Base-by-base conservation (phyloP, 2,329 filamentous ascomycete genomes). In the Acephala macrosclerotiorum region DNA sequence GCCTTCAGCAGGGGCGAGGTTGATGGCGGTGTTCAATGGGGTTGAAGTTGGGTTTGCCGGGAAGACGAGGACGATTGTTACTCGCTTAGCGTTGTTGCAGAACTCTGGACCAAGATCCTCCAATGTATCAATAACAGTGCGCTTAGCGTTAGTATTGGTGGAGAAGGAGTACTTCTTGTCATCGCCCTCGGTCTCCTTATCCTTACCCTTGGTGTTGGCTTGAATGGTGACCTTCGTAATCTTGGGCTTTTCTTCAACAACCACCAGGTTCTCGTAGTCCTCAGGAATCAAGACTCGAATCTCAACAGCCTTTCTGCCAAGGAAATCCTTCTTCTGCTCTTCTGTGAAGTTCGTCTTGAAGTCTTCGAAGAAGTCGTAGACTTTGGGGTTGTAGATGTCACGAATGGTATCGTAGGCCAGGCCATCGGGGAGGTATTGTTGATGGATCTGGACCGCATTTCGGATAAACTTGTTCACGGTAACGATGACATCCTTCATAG, bases 21-120 rank as follows among this genome's bases (percentile, higher is more conserved):
- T 53, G 11, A 55, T 56, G 18, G 22, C 22, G 6, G 40, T 3
- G 14, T 60, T 47, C 11, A 47, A 22, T 1, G 20, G n/a, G 6
- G 35, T 25, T 29, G 45, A 25, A 11, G 29, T 5, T 36, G 61
- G 58, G 20, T 25, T 55, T 9, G 38, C 26, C 18, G 60, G 65
- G 60, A 70, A 72, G 22, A 62, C 14, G n/a, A 73, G 61, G 25
- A 36, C 68, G 40, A 73, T 42, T 20, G 62, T 68, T 4, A 73
- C 33, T 8, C 58, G 63, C 29, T 64, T 67, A 3, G 63, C 49
- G 40, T 66, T 29, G 18, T 42, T 35, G 16, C 33, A 8, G 51
- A 72, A 64, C 3, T 66, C 68, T 14, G 59, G 56, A n/a, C 67
- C 68, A 4, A 73, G 64, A 14, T 40, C n/a, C 4, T 68, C 38